These are phyloP conservation scores for Phialophora verrucosa DNA, from an alignment of 2,329 filamentous ascomycete genomes.

Conservation along the genomic window DNA sequence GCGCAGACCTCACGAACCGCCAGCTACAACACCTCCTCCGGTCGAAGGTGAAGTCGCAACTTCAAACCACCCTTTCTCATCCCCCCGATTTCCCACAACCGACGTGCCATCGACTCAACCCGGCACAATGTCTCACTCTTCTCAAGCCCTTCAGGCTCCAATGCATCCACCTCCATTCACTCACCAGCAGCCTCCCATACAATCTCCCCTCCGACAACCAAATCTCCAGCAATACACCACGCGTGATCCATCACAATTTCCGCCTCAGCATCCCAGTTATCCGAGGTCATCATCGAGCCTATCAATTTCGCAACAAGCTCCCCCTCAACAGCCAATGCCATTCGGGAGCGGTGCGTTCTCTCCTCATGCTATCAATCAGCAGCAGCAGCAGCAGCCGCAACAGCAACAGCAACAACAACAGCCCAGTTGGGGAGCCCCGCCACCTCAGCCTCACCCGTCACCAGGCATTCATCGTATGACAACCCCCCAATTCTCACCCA, in stretches of 20 bases:
- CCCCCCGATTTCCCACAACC: constrained; percentile 32
- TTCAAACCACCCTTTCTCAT: constrained; percentile 33
- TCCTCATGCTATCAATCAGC: constrained; percentile 60
- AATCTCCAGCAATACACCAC: constrained; percentile 64
- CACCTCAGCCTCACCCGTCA: constrained; percentile 67
- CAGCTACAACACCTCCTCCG: constrained; percentile 57
- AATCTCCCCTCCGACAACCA: constrained; percentile 71
- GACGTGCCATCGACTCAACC: constrained; percentile 35
- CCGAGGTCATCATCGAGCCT: constrained; percentile 61
- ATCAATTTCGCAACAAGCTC: constrained; percentile 59
- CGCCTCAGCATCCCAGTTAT: constrained; percentile 43
- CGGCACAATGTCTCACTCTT: constrained; percentile 39
- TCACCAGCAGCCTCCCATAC: constrained; percentile 73
- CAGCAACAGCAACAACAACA: constrained; percentile 62
- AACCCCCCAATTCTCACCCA: constrained; percentile 38
- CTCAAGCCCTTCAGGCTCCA: constrained; percentile 50
- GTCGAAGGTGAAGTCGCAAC: constrained; percentile 43
- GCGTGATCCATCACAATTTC: constrained; percentile 68
- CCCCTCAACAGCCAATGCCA: constrained; percentile 54
- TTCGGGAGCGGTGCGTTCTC: constrained; percentile 62
- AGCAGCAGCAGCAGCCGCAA: constrained; percentile 56
- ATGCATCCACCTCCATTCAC: constrained; percentile 71
- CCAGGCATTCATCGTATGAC: constrained; percentile 53
- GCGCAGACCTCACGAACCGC: constrained; percentile 80
- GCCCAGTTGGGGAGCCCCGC: constrained; percentile 70